Percentiles rank a stretch among this genome's conserved stretches.
Conservation (phyloP, 225 moss, liverwort and hornwort genomes). For the Neckera pumila region DNA sequence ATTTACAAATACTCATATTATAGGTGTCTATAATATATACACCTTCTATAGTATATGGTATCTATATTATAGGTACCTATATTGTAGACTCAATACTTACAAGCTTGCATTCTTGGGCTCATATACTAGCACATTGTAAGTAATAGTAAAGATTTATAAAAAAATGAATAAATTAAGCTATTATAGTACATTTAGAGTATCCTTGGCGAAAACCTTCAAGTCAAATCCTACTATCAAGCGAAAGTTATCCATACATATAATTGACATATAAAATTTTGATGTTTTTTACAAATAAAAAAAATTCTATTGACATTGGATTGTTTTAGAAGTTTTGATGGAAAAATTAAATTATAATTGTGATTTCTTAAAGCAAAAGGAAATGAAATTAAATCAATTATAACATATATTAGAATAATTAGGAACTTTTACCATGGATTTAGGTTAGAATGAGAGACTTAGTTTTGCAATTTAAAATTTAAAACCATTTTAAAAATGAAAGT, state of each 20-base stretch:
- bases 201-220: not conserved
- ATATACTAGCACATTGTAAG: no score
- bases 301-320: not conserved
- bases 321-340: not conserved
- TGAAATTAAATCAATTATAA: not conserved
- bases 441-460: accelerated
- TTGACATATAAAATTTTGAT: not conserved
- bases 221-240: not conserved
- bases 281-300: not conserved
- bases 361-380: not conserved
- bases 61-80: no score
- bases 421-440: not conserved
- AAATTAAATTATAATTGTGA: not conserved
- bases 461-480: not conserved
- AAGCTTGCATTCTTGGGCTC: no score
- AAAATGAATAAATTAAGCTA: not conserved
- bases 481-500: not conserved
- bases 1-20: no score
- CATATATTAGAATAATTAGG: accelerated
- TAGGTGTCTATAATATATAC: no score
- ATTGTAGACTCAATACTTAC: no score
- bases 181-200: accelerated
- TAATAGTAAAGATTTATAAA: accelerated
- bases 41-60: no score
- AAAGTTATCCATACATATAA: not conserved